Evolutionary conservation across 768 basidiomycete species (phyloP).

Genomic region (Boletus insuetus): DNA sequence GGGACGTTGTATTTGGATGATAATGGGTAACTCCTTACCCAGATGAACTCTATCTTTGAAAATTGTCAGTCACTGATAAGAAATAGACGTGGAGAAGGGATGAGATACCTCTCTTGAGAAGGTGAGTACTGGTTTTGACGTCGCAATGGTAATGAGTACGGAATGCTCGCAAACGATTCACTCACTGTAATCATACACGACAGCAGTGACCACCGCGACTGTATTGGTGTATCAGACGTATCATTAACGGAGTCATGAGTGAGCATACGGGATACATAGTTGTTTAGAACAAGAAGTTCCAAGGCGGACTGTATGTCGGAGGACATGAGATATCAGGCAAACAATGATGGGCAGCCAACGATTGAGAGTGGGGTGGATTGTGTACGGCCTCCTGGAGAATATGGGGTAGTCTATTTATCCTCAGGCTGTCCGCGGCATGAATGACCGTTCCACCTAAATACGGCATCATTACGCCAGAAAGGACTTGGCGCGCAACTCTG

Average conservation of each 20-base stretch:
- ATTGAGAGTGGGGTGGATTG: background rate
- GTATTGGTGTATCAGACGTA: background rate
- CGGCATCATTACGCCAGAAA: too few relatives aligned
- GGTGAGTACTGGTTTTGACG: background rate
- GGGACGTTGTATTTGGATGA: too few relatives aligned
- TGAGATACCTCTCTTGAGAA: background rate
- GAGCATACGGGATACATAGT: background rate
- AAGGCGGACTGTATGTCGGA: background rate
- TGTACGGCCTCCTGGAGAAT: background rate
- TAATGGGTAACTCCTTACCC: too few relatives aligned
- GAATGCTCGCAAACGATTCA: background rate
- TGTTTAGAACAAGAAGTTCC: background rate
- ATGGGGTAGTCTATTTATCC: background rate
- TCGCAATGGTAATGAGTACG: background rate
- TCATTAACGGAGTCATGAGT: background rate
- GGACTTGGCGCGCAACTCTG: too few relatives aligned
- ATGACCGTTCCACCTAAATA: too few relatives aligned
- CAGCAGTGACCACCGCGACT: background rate
- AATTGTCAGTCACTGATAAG: background rate
- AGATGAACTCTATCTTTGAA: too few relatives aligned
- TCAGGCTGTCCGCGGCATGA: background rate
- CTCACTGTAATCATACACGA: conserved; percentile 2
- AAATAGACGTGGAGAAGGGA: background rate
- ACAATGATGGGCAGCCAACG: too few relatives aligned
- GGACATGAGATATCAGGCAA: background rate